Percentiles rank a stretch among this genome's conserved stretches.
These are phyloP conservation scores for Pulveroboletus sp. DNA, from an alignment of 768 basidiomycete genomes.

Conservation along the genomic window DNA sequence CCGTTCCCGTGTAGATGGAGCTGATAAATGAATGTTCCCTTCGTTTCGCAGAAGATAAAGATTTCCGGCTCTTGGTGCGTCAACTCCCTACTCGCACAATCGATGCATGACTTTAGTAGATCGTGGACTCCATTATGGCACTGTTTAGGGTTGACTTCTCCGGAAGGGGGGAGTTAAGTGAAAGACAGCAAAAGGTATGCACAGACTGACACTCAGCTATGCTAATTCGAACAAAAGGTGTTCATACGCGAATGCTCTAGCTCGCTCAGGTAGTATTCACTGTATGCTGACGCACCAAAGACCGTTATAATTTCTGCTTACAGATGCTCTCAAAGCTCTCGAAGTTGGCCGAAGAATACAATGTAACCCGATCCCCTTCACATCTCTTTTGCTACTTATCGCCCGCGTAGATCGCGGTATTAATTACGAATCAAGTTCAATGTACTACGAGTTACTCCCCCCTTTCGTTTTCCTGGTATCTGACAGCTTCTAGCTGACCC, in stretches of 20 bases:
- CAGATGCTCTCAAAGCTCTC: slow-evolving; percentile 91
- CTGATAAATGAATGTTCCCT: slow-evolving; percentile 86
- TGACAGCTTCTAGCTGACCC: slow-evolving; percentile 68
- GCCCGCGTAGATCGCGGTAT: slow-evolving; percentile 63
- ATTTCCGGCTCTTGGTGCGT: slow-evolving; percentile 66
- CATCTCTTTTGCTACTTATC: slow-evolving; percentile 1
- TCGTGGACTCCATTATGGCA: slow-evolving; percentile 97
- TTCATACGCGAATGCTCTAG: slow-evolving; percentile 37
- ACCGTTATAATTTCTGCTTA: not conserved
- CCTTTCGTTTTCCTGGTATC: not conserved
- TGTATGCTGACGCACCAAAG: not conserved
- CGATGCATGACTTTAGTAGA: slow-evolving; percentile 42
- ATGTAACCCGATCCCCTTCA: slow-evolving; percentile 36
- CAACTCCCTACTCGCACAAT: not conserved
- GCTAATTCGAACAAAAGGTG: not conserved
- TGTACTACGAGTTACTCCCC: slow-evolving; percentile 39
- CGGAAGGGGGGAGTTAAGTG: slow-evolving; percentile 90
- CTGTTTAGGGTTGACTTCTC: slow-evolving; percentile 93
- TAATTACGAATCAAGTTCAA: slow-evolving; percentile 93
- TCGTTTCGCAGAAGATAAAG: slow-evolving; percentile 87
- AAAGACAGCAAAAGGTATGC: slow-evolving; percentile 84
- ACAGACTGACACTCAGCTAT: not conserved
- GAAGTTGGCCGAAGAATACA: slow-evolving; percentile 90
- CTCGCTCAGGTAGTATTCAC: slow-evolving; percentile 66
- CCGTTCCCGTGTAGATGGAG: slow-evolving; percentile 68